These are phyloP conservation scores for Cordyceps militaris DNA, from an alignment of 2,329 filamentous ascomycete genomes.

Conservation along the genomic window DNA sequence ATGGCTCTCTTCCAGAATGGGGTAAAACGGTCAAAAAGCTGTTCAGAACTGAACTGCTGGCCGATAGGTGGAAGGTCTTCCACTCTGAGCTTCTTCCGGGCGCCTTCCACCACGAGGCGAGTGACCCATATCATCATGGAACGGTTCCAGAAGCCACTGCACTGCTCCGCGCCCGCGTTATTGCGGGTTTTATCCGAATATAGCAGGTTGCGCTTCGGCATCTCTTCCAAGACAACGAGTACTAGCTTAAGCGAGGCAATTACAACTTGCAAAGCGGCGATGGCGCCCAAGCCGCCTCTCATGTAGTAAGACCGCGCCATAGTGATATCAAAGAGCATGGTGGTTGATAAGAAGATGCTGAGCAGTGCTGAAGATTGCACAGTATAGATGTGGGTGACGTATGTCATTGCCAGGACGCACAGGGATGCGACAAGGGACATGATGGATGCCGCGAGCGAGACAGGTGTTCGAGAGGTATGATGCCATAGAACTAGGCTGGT, in stretches of 20 bases:
- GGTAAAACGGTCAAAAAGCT: neutral
- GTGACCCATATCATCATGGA: slow-evolving; percentile 1
- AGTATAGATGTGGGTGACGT: slow-evolving; percentile 27
- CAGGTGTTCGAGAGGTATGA: slow-evolving; percentile 13
- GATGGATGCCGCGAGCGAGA: slow-evolving; percentile 23
- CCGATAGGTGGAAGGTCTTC: neutral
- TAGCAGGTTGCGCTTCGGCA: slow-evolving; percentile 19
- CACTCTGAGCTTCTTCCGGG: neutral
- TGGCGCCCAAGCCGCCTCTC: slow-evolving; percentile 17
- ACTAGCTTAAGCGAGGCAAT: slow-evolving; percentile 22
- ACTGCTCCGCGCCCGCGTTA: slow-evolving; percentile 16
- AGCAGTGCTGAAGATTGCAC: slow-evolving; percentile 27
- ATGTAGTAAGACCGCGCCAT: slow-evolving; percentile 28
- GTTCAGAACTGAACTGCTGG: neutral
- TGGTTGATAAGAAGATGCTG: slow-evolving; percentile 25
- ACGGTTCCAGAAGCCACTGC: slow-evolving; percentile 16
- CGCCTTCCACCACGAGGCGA: neutral
- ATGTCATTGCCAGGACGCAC: slow-evolving; percentile 23
- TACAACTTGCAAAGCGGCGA: slow-evolving; percentile 22
- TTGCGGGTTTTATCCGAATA: neutral
- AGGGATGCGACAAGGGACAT: slow-evolving; percentile 24
- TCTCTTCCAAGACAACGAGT: slow-evolving; percentile 26
- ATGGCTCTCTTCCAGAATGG: neutral
- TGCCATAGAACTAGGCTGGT: slow-evolving; percentile 23
- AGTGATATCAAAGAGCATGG: slow-evolving; percentile 27